Evolutionary conservation across 192 early-diverging fungal species (phyloP).

Genomic region (Phycomyces blakesleeanus): DNA sequence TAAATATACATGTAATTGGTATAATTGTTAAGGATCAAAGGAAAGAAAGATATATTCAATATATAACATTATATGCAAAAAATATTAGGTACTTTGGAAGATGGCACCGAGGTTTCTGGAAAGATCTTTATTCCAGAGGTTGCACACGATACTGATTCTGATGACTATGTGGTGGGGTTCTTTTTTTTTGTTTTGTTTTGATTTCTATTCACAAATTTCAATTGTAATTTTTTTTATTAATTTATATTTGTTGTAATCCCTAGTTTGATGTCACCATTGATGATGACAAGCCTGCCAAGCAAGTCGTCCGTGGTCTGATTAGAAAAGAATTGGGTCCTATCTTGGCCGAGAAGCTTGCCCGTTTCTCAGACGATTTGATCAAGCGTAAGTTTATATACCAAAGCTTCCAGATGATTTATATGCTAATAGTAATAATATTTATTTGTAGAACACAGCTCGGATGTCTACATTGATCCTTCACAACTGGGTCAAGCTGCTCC

Average conservation of each 20-base stretch:
- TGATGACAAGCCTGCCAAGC: constrained; percentile 47
- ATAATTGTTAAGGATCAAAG: too few relatives aligned
- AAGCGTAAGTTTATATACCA: constrained; percentile 39
- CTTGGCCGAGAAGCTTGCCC: constrained; percentile 54
- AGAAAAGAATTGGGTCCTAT: constrained; percentile 60
- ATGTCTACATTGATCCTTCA: constrained; percentile 76
- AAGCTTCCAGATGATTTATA: neutral
- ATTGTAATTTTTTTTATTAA: too few relatives aligned
- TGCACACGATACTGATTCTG: constrained; percentile 81
- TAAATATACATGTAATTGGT: too few relatives aligned
- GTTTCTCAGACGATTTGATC: constrained; percentile 70
- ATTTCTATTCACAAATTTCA: too few relatives aligned
- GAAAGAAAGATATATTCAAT: too few relatives aligned
- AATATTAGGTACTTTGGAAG: constrained; percentile 42
- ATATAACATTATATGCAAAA: too few relatives aligned
- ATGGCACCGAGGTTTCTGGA: constrained; percentile 64
- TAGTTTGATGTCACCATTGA: constrained; percentile 69
- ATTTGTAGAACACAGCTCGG: constrained; percentile 61
- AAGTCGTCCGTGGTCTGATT: constrained; percentile 67
- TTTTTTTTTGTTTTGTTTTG: too few relatives aligned
- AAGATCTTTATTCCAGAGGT: constrained; percentile 85
- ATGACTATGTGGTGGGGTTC: constrained; percentile 79
- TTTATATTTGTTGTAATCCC: neutral
- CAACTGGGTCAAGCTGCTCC: constrained; percentile 37
- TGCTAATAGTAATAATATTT: neutral